Base-by-base conservation (phyloP, 257 asterid genomes). In the Solanum bukasovii region DNA sequence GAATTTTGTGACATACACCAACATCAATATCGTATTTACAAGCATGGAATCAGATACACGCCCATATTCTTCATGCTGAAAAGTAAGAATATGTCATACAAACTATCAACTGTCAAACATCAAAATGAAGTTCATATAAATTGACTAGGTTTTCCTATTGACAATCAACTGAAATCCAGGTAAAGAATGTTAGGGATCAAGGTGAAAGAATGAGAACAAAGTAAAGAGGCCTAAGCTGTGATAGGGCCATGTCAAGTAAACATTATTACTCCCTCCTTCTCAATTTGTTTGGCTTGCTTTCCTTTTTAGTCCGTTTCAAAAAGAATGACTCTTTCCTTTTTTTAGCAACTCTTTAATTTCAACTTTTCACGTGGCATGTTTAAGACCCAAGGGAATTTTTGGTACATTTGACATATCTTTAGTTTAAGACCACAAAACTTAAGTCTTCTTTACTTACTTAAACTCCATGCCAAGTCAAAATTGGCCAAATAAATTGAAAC, bases 1-100 rank as follows among this genome's bases (percentile, higher is more conserved):
- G 92, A 97, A 97, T 89, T 97, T 97, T 86, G 98, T 94, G 20
- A 97, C 96, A 67, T 97, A 97, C 79, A 97, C 95, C 95, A 97
- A 90, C 95, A 93, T 96, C 91, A 97, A 75, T 88, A 90, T 89
- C 83, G 97, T 96, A 91, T 96, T 97, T 27, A 97, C 97, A 90
- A 95, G 94, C 99, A 97, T 97, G 40, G 99, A 97, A 87, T 96
- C 98, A 46, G 98, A 78, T 75, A 97, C 95, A 87, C 74, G 91
- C 71, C 99, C 98, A 84, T 93, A 75, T 65, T 94, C 90, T 92
- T 96, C 99, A 84, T 97, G 93, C 99, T 97, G 93, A 73, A 89
- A 68, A 44, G 82, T 82, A 89, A 78, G 86, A 46, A 89, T 84
- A 88, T 34, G 31, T 86, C 67, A 42, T 68, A 42, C 73, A 86